phyloP scores from a whole-genome alignment of 768 basidiomycete species.

The Mycena vitilis region DNA sequence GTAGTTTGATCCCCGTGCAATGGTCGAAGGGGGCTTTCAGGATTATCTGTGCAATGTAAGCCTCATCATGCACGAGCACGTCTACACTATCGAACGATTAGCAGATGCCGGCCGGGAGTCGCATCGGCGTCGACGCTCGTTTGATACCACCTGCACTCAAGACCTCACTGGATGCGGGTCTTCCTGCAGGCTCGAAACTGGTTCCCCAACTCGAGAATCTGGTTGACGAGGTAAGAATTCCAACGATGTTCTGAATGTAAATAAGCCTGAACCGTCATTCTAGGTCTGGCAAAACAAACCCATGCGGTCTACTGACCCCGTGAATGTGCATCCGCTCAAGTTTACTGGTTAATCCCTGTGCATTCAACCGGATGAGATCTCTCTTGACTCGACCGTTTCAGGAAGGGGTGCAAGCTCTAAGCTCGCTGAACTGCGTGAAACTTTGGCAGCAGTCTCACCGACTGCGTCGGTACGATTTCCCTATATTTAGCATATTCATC shows the following conservation, averaged over 20 bases:
- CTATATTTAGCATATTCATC: slow-evolving; percentile 45
- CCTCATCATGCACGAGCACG: not conserved
- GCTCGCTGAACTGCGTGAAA: slow-evolving; percentile 60
- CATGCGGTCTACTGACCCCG: slow-evolving; percentile 56
- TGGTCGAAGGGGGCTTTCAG: slow-evolving; percentile 35
- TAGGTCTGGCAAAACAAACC: slow-evolving; percentile 63
- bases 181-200: slow-evolving; percentile 57
- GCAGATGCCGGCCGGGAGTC: slow-evolving; percentile 37
- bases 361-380: not conserved
- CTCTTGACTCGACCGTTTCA: not conserved
- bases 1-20: slow-evolving; percentile 27
- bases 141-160: slow-evolving; percentile 63
- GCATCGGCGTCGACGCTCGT: slow-evolving; percentile 70
- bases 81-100: not conserved
- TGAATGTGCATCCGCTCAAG: slow-evolving; percentile 60
- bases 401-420: slow-evolving; percentile 62
- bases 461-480: slow-evolving; percentile 50
- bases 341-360: slow-evolving; percentile 48
- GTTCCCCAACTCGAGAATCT: slow-evolving; percentile 68
- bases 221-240: slow-evolving; percentile 57
- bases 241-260: not conserved
- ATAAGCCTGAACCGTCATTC: not conserved
- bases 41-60: slow-evolving; percentile 33
- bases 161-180: slow-evolving; percentile 49
- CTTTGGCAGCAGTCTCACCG: slow-evolving; percentile 55